phyloP scores from a whole-genome alignment of 2,329 filamentous ascomycete genomes.

The Calonectria multiphialidica region DNA sequence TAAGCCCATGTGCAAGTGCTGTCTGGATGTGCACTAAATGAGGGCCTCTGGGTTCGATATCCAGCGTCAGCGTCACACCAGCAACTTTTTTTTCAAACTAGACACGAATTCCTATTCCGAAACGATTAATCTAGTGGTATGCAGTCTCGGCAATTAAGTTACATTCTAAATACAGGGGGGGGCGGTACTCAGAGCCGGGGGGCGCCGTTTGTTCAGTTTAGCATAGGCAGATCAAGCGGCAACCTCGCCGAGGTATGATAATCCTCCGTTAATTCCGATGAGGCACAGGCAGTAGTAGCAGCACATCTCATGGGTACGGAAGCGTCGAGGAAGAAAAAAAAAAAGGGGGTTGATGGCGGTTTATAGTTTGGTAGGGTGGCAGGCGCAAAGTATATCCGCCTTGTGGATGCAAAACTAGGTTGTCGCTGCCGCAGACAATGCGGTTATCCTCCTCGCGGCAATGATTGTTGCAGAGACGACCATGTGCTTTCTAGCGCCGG shows the following conservation, averaged over 20 bases:
- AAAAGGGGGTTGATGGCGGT: background rate
- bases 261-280: background rate
- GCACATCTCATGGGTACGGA: background rate
- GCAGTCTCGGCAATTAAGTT: background rate
- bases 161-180: background rate
- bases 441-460: background rate
- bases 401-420: background rate
- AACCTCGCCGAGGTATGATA: background rate
- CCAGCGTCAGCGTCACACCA: background rate
- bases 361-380: background rate
- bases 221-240: background rate
- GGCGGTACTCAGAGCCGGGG: background rate
- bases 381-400: background rate
- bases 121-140: background rate
- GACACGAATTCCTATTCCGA: background rate
- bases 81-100: background rate
- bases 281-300: no score
- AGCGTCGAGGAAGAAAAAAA: background rate
- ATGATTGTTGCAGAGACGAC: background rate
- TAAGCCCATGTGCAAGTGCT: background rate
- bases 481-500: background rate
- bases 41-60: background rate
- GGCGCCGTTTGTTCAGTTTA: no score
- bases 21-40: background rate
- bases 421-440: no score